Evolutionary conservation across 192 early-diverging fungal genomes (phyloP).

Genomic region (Rhizoclosmatium sp.): DNA sequence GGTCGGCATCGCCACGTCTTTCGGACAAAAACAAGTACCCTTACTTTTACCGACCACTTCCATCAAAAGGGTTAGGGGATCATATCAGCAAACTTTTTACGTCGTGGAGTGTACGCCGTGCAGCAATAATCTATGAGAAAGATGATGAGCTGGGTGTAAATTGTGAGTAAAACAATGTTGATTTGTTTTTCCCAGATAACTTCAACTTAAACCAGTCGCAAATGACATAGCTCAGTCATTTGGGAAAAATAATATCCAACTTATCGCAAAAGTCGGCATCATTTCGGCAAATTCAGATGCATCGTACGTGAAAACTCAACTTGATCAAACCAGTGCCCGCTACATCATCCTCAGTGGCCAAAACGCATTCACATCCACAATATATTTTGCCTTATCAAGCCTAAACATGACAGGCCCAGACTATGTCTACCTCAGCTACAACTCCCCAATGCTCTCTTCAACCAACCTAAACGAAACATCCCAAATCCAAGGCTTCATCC

Average conservation of each 20-base stretch:
- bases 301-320: not conserved
- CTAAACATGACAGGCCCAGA: not conserved
- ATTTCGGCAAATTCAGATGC: no score
- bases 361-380: not conserved
- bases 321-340: not conserved
- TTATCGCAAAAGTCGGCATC: no score
- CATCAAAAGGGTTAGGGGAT: not conserved
- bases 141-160: not conserved
- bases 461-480: not conserved
- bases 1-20: not conserved
- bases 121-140: not conserved
- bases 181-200: not conserved
- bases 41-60: not conserved
- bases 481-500: not conserved
- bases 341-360: not conserved
- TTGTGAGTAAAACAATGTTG: not conserved
- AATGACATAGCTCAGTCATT: not conserved
- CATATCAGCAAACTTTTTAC: not conserved
- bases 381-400: not conserved
- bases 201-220: not conserved
- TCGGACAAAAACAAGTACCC: constrained; percentile 10
- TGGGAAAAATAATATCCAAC: no score
- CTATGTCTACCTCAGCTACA: constrained; percentile 4
- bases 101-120: not conserved
- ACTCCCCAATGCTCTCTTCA: not conserved